Conservation (phyloP, 495 filamentous ascomycete genomes). For the Talaromyces ruber region DNA sequence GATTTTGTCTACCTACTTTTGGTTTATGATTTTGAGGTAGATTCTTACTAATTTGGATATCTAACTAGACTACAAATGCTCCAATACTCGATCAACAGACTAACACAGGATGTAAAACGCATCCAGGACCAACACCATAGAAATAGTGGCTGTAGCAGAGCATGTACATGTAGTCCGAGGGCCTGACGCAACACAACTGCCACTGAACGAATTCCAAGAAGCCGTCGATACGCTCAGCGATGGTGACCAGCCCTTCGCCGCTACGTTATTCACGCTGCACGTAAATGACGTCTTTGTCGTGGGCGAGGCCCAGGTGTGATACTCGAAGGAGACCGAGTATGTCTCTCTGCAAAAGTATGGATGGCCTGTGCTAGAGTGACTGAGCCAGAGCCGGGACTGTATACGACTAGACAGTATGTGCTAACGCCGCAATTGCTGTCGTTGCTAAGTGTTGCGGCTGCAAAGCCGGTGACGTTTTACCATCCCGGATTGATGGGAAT, state of each 20-base stretch:
- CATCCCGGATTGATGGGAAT: neutral
- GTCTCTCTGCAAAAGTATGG: no score
- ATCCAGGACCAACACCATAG: neutral
- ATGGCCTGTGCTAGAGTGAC: no score
- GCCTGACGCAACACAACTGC: neutral
- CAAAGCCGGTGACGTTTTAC: neutral
- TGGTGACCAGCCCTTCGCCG: neutral
- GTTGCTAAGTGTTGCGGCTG: neutral
- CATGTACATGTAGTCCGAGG: neutral
- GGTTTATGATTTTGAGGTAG: neutral
- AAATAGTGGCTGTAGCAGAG: neutral
- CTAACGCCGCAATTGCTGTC: no score
- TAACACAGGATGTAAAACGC: neutral
- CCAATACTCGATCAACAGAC: neutral
- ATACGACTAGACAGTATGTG: no score
- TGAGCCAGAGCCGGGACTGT: no score
- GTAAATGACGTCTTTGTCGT: no score
- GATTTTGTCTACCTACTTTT: neutral
- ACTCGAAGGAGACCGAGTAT: no score
- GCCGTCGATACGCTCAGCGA: neutral
- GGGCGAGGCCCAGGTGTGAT: no score
- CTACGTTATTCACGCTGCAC: no score
- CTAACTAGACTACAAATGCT: no score
- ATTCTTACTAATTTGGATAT: no score
- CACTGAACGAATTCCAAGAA: neutral